Evolutionary conservation across 2,329 filamentous ascomycete genomes (phyloP).

Genomic region (Acrodontium crateriforme): DNA sequence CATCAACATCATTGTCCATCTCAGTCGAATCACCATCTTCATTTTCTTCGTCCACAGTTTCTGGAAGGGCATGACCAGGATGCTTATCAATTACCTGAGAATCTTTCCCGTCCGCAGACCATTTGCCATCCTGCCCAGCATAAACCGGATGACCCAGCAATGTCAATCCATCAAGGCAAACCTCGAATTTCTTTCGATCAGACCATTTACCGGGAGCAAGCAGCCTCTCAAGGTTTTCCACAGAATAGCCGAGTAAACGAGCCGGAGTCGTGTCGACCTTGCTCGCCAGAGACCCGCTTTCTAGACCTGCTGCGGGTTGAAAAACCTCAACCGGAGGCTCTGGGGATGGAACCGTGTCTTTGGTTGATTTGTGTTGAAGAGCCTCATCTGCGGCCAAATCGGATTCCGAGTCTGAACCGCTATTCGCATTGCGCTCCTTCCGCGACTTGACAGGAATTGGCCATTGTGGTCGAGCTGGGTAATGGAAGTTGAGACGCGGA

Average conservation of each 20-base stretch:
- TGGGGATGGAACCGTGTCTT: background rate
- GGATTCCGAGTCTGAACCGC: conserved; percentile 2
- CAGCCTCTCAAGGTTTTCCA: conserved; percentile 64
- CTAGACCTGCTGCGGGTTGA: no score
- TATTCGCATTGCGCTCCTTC: conserved; percentile 1
- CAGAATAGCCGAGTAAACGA: conserved; percentile 13
- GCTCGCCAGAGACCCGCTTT: background rate
- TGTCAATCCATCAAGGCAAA: conserved; percentile 64
- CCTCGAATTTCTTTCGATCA: conserved; percentile 73
- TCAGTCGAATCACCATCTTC: conserved; percentile 6
- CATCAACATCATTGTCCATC: background rate
- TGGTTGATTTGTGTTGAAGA: conserved; percentile 12
- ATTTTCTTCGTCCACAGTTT: background rate
- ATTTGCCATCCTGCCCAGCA: conserved; percentile 52
- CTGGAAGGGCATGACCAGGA: no score
- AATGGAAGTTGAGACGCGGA: conserved; percentile 74
- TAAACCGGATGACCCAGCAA: conserved; percentile 77
- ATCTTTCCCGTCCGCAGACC: conserved; percentile 7
- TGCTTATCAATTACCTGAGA: background rate
- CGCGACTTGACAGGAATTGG: conserved; percentile 6
- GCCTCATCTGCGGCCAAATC: conserved; percentile 1
- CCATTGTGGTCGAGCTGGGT: conserved; percentile 44
- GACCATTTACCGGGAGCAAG: conserved; percentile 52
- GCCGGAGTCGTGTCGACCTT: background rate
- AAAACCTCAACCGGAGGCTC: background rate